Base-by-base conservation (phyloP, 2,329 filamentous ascomycete species). In the Verticillium tricorpus region DNA sequence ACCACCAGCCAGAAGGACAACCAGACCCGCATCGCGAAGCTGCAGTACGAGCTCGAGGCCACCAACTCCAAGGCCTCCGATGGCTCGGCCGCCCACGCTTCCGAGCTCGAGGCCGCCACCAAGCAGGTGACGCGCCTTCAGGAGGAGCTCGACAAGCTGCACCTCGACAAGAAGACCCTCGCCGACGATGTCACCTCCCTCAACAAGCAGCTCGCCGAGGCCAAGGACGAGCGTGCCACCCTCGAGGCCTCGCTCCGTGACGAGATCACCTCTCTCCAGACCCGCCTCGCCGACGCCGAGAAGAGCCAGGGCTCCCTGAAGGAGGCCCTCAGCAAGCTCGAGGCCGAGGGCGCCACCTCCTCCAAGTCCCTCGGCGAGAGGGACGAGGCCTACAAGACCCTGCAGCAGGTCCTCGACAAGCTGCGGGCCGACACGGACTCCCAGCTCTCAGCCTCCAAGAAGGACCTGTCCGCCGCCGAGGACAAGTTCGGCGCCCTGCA, bases 141-240 rank as follows among this genome's bases (percentile, higher is more conserved):
- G 62, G 72, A 76, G 60, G 58, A 65, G 63, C 64, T 67, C 5
- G 31, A 58, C 12, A 57, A 63, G 55, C 61, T 72, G 40, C 67
- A 71, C 63, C 61, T 67, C 60, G 69, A 72, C 62, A 71, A 71
- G 67, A 65, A 70, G 62, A 62, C 71, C 15, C 68, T 72, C 34
- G 67, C 67, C 37, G 68, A 72, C 39, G 74, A 78, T 65, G 72
- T 78, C 7, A 63, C 69, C 28, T 45, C 67, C 34, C 66, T 73
- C 59, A 75, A 74, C 66, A 66, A 71, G 61, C 68, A 76, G 63
- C 67, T 76, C 39, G 69, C 70, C 55, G 71, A 73, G 56, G 69
- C 69, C 57, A 67, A 71, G 65, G 72, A 76, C 64, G 73, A 76
- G 66, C 72, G 71, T 32, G 69, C 69, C 52, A 69, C 73, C 32